Conservation (phyloP, 139 green algal species). For the Deuterostichococcus epilithicus region DNA sequence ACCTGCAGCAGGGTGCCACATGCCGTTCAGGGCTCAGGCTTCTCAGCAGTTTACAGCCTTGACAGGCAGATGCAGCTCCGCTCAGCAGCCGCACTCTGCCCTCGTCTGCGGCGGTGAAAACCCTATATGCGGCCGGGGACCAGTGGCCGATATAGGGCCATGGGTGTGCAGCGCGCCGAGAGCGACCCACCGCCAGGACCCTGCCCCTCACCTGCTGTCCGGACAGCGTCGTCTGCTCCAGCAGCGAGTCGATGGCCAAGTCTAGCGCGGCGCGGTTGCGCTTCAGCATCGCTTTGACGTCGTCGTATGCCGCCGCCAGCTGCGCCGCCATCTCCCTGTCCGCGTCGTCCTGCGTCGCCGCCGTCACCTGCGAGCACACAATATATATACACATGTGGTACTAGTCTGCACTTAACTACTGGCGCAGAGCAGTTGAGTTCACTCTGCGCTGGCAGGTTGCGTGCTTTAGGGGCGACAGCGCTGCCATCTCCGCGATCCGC, state of each 20-base stretch:
- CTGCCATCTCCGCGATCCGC: no score
- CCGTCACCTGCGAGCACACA: constrained; percentile 17
- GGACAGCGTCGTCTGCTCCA: constrained; percentile 24
- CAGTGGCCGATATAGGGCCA: no score
- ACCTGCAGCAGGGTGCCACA: constrained; percentile 12
- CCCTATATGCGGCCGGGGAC: no score
- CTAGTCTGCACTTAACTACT: neutral
- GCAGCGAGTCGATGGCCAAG: constrained; percentile 29
- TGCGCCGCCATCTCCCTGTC: constrained; percentile 59
- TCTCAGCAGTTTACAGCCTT: constrained; percentile 23
- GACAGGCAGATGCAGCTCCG: constrained; percentile 17
- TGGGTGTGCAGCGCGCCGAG: neutral
- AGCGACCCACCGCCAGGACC: neutral
- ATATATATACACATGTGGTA: neutral
- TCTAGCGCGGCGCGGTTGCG: constrained; percentile 60
- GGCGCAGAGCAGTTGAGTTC: neutral
- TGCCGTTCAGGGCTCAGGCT: no score
- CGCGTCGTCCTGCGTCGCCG: constrained; percentile 29
- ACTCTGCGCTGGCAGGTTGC: neutral
- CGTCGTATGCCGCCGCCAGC: constrained; percentile 52
- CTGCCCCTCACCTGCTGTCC: constrained; percentile 12
- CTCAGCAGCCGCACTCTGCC: neutral
- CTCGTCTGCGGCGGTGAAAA: no score
- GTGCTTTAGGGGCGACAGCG: no score
- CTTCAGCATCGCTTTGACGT: constrained; percentile 51